Evolutionary conservation across 1,139 yeast species (phyloP).

Genomic region (Hyphopichia pseudoburtonii): DNA sequence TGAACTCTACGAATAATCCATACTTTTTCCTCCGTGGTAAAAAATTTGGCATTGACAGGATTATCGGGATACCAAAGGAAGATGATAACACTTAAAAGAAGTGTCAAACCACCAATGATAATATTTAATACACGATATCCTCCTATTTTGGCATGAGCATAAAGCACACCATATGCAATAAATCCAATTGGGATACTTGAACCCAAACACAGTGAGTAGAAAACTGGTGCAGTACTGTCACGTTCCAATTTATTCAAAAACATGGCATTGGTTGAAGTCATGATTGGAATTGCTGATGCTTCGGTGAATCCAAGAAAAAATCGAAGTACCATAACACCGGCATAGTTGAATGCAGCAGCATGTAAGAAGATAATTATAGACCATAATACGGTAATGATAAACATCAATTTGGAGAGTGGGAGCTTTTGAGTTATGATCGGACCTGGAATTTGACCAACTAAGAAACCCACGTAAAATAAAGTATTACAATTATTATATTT

Average conservation of each 20-base stretch:
- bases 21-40: constrained; percentile 39
- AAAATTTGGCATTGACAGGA: constrained; percentile 39
- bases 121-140: constrained; percentile 41
- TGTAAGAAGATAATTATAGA: constrained; percentile 36
- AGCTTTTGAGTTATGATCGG: constrained; percentile 30
- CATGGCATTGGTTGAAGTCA: constrained; percentile 43
- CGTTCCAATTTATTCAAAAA: constrained; percentile 42
- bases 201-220: constrained; percentile 46
- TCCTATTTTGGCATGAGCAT: constrained; percentile 23
- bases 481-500: constrained; percentile 39
- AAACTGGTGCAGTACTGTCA: constrained; percentile 41
- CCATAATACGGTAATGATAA: constrained; percentile 34
- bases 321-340: constrained; percentile 40
- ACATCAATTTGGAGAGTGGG: constrained; percentile 31
- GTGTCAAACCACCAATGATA: constrained; percentile 43
- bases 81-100: constrained; percentile 26
- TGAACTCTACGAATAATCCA: constrained; percentile 45
- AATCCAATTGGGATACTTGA: constrained; percentile 45
- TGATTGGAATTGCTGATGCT: constrained; percentile 37
- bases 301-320: constrained; percentile 50
- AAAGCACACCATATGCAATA: constrained; percentile 43
- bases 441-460: constrained; percentile 34
- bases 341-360: constrained; percentile 38
- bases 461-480: constrained; percentile 37
- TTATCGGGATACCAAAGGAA: constrained; percentile 43